phyloP scores from a whole-genome alignment of 768 basidiomycete genomes.

The Panus rudis region DNA sequence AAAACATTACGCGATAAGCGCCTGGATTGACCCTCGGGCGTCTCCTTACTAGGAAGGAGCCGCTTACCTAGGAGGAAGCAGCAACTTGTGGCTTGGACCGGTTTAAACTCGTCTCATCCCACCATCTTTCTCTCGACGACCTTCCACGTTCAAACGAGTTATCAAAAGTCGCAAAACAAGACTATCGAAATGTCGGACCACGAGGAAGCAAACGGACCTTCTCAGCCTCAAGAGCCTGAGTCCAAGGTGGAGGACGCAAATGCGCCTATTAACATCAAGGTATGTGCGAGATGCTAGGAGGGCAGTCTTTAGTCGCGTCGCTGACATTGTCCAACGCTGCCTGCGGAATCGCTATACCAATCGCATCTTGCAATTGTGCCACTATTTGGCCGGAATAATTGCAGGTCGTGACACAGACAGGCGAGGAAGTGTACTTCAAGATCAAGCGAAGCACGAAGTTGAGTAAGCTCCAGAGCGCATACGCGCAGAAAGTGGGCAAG shows the following conservation, averaged over 20 bases:
- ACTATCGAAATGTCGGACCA: slow-evolving; percentile 54
- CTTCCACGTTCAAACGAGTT: no score
- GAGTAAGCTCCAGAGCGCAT: slow-evolving; percentile 88
- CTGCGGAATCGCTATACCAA: neutral
- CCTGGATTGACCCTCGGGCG: no score
- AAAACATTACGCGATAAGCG: no score
- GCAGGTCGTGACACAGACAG: slow-evolving; percentile 67
- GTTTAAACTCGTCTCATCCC: no score
- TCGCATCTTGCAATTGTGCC: neutral
- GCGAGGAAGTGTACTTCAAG: slow-evolving; percentile 95
- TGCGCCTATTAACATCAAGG: slow-evolving; percentile 76
- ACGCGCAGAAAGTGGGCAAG: slow-evolving; percentile 89
- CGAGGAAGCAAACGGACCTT: slow-evolving; percentile 22
- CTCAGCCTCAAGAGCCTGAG: slow-evolving; percentile 28
- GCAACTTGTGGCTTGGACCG: no score
- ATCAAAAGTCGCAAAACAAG: no score
- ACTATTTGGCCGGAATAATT: neutral
- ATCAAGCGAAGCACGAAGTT: slow-evolving; percentile 91
- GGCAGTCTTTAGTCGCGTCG: neutral
- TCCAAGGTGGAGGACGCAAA: slow-evolving; percentile 52
- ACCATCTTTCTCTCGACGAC: no score
- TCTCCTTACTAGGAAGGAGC: no score
- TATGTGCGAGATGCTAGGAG: slow-evolving; percentile 22
- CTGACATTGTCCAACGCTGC: neutral
- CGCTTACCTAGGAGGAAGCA: no score